Evolutionary conservation across 2,329 filamentous ascomycete species (phyloP).

Genomic region (Fusarium sp.): DNA sequence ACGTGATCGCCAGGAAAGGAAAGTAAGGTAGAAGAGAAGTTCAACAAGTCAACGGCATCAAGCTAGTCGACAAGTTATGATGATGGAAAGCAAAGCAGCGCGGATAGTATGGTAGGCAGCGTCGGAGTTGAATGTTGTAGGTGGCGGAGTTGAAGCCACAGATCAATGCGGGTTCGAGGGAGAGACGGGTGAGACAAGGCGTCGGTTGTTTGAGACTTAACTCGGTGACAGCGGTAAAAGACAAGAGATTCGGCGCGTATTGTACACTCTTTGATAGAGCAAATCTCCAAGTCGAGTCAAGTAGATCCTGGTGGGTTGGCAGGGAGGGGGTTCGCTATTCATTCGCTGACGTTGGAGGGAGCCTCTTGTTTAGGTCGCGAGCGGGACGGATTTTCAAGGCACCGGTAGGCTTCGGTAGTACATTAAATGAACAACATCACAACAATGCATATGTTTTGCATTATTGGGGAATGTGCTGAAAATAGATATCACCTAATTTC

Average conservation of each 20-base stretch:
- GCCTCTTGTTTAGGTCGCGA: constrained; percentile 20
- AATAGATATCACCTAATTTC: neutral
- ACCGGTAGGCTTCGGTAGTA: constrained; percentile 34
- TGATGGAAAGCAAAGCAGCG: constrained; percentile 22
- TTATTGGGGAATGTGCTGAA: constrained; percentile 1
- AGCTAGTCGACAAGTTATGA: constrained; percentile 38
- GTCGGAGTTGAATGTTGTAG: constrained; percentile 20
- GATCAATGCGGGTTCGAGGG: constrained; percentile 13
- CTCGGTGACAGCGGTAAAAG: neutral
- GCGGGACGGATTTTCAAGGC: constrained; percentile 52
- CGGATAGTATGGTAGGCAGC: constrained; percentile 6
- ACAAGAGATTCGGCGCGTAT: constrained; percentile 5
- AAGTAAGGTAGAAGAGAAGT: constrained; percentile 23
- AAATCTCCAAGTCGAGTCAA: constrained; percentile 4
- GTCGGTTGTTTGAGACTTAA: constrained; percentile 3
- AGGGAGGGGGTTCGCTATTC: constrained; percentile 32
- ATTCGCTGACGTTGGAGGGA: constrained; percentile 40
- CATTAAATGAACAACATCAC: constrained; percentile 1
- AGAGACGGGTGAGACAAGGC: constrained; percentile 36
- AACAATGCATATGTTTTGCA: constrained; percentile 8
- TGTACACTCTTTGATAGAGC: neutral
- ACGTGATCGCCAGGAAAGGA: constrained; percentile 32
- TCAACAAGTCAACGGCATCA: constrained; percentile 47
- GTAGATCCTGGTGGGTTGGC: constrained; percentile 21
- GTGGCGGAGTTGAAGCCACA: constrained; percentile 41